Conservation (phyloP, 768 basidiomycete species). For the Phylloporus sp. region DNA sequence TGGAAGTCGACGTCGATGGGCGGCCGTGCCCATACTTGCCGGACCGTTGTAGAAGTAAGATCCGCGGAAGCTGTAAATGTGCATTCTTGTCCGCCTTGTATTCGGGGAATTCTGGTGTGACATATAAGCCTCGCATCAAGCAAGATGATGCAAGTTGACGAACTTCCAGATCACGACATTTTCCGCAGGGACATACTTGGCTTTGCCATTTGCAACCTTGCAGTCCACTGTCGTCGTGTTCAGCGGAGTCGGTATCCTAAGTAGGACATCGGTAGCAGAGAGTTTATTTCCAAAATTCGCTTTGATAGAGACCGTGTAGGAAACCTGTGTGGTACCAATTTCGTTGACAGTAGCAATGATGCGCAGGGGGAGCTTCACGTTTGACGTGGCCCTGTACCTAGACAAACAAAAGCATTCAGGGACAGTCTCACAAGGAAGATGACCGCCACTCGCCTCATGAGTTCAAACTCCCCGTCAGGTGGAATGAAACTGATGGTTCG, state of each 20-base stretch:
- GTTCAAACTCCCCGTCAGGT: constrained; percentile 97
- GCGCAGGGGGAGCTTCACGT: constrained; percentile 90
- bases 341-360: constrained; percentile 91
- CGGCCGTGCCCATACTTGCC: constrained; percentile 96
- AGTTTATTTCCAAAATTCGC: constrained; percentile 90
- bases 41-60: constrained; percentile 82
- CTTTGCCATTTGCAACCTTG: constrained; percentile 90
- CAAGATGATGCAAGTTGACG: constrained; percentile 31
- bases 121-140: constrained; percentile 1
- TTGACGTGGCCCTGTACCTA: constrained; percentile 94
- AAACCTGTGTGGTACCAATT: constrained; percentile 86
- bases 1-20: constrained; percentile 99
- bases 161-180: constrained; percentile 99
- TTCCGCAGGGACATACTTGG: constrained; percentile 94
- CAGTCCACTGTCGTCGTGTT: constrained; percentile 92
- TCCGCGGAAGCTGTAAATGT: constrained; percentile 80
- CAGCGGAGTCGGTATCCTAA: constrained; percentile 93
- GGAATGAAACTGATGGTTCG: constrained; percentile 97
- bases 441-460: constrained; percentile 72
- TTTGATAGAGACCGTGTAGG: constrained; percentile 84
- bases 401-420: background rate
- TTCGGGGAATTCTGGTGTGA: constrained; percentile 70
- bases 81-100: constrained; percentile 91
- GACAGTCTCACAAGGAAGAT: constrained; percentile 1
- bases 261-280: constrained; percentile 85